Conservation (phyloP, 148 eudicot species). For the Cornus controversa region DNA sequence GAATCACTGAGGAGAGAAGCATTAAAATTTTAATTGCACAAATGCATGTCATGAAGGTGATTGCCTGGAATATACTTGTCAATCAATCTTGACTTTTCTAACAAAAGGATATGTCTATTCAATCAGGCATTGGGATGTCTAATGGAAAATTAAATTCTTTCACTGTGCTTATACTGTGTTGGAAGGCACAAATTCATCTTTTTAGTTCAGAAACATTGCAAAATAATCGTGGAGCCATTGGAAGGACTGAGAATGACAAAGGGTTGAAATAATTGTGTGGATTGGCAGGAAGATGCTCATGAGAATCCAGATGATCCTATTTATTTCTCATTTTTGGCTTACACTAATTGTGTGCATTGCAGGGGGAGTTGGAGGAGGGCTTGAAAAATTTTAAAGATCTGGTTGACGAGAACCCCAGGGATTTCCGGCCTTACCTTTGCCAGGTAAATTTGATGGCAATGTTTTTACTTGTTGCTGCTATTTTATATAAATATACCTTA, state of each 20-base stretch:
- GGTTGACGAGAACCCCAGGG: constrained; percentile 78
- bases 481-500: background rate
- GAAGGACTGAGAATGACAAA: background rate
- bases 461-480: background rate
- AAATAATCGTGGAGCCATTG: background rate
- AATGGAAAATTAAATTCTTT: background rate
- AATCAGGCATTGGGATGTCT: background rate
- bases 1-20: constrained; percentile 83
- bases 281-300: background rate
- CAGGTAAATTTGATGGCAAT: constrained; percentile 47
- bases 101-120: background rate
- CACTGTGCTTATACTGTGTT: background rate
- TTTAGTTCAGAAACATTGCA: background rate
- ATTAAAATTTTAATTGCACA: constrained; percentile 85
- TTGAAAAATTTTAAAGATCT: constrained; percentile 59
- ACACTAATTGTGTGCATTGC: constrained; percentile 15
- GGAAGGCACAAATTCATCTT: background rate
- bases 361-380: constrained; percentile 88
- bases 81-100: background rate
- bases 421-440: constrained; percentile 94
- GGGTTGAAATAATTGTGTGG: background rate
- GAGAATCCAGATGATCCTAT: background rate
- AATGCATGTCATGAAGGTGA: constrained; percentile 83
- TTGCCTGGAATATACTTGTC: constrained; percentile 4
- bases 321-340: background rate